Conservation (phyloP, 1,139 yeast species). For the Candida sanyaensis region DNA sequence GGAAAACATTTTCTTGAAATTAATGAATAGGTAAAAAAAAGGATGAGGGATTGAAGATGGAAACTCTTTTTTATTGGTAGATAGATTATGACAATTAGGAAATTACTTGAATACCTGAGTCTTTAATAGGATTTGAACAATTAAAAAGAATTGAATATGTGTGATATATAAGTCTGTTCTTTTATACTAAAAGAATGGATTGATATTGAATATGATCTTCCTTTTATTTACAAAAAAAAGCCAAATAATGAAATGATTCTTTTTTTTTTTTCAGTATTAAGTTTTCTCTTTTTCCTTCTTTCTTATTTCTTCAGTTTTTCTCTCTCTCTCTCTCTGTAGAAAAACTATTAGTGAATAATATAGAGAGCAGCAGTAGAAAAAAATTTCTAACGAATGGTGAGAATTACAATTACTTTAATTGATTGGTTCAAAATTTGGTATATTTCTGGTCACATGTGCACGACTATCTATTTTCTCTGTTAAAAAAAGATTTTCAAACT, state of each 20-base stretch:
- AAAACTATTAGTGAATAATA: too few relatives aligned
- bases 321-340: too few relatives aligned
- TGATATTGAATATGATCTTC: neutral
- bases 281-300: neutral
- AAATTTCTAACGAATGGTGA: neutral
- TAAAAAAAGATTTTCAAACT: too few relatives aligned
- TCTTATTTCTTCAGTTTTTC: neutral
- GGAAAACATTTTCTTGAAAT: slow-evolving; percentile 39
- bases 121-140: too few relatives aligned
- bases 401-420: slow-evolving; percentile 4
- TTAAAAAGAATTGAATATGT: neutral
- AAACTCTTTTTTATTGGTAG: too few relatives aligned
- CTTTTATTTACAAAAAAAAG: neutral
- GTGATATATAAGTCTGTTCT: neutral
- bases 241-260: neutral
- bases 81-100: too few relatives aligned
- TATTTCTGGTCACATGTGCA: too few relatives aligned
- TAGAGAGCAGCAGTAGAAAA: neutral
- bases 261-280: slow-evolving; percentile 4
- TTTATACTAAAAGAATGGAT: neutral
- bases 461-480: too few relatives aligned
- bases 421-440: slow-evolving; percentile 3
- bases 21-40: neutral
- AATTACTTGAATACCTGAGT: too few relatives aligned
- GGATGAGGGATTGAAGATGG: neutral